These are phyloP conservation scores for Polygonum maritimum DNA, from an alignment of 148 eudicot species.

Conservation along the genomic window DNA sequence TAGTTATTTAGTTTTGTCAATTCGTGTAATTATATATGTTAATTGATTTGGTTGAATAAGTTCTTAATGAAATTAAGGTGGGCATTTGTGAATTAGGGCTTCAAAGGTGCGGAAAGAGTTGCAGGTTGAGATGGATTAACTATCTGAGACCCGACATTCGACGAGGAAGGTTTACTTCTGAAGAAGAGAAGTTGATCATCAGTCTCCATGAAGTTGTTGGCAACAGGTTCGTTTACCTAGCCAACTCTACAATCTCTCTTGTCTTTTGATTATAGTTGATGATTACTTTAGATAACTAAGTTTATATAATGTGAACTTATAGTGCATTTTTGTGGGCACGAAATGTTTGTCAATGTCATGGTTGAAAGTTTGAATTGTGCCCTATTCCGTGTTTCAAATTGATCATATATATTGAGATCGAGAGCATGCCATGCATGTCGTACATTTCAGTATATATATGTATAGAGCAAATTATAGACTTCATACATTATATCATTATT, in stretches of 20 bases:
- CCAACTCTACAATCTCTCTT: too few relatives aligned
- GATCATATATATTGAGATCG: not conserved
- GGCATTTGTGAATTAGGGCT: constrained; percentile 34
- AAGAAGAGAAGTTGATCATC: constrained; percentile 86
- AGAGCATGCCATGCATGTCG: not conserved
- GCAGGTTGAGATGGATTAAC: constrained; percentile 91
- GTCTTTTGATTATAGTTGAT: too few relatives aligned
- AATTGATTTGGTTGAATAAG: not conserved
- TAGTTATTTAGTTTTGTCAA: not conserved
- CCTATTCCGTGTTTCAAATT: not conserved
- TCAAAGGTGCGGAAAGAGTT: constrained; percentile 94
- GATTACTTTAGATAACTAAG: too few relatives aligned
- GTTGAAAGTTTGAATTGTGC: not conserved
- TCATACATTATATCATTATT: not conserved
- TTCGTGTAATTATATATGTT: not conserved
- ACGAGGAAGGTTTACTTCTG: constrained; percentile 76
- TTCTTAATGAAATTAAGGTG: not conserved
- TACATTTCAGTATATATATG: not conserved
- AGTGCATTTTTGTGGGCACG: too few relatives aligned
- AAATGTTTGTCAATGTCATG: not conserved
- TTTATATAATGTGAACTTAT: not conserved
- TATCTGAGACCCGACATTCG: constrained; percentile 85
- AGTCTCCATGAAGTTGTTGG: constrained; percentile 90
- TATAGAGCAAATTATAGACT: not conserved
- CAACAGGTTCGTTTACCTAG: constrained; percentile 49